phyloP scores from a whole-genome alignment of 805 yeast species.

The Zygosaccharomyces gambellarensis region DNA sequence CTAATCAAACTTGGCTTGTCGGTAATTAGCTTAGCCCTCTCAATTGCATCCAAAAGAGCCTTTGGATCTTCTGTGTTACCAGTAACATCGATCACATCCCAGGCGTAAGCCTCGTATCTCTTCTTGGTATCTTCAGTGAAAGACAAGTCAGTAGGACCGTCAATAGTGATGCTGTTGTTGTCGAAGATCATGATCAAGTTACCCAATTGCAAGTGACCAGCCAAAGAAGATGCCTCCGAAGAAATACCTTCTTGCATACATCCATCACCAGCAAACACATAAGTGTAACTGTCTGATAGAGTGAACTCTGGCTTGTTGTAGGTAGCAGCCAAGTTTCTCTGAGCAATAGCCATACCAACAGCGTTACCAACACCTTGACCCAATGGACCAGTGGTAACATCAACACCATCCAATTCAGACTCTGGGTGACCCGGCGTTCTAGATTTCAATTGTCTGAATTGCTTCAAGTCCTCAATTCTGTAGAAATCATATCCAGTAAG shows the following conservation, averaged over 20 bases:
- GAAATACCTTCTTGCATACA: constrained; percentile 98
- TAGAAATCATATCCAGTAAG: constrained; percentile 72
- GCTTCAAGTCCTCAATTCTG: constrained; percentile 78
- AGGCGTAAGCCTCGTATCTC: constrained; percentile 89
- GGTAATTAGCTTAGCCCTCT: constrained; percentile 65
- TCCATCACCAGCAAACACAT: constrained; percentile 89
- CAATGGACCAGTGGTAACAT: constrained; percentile 97
- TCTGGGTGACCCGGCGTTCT: constrained; percentile 99
- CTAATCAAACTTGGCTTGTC: constrained; percentile 89
- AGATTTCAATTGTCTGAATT: constrained; percentile 84
- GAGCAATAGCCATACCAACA: constrained; percentile 94
- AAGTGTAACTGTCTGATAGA: constrained; percentile 71
- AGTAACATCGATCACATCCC: constrained; percentile 76
- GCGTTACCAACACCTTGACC: constrained; percentile 98
- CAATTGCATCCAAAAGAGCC: constrained; percentile 69
- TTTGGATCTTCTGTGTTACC: constrained; percentile 77
- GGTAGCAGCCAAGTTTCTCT: constrained; percentile 83
- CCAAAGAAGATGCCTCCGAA: constrained; percentile 88
- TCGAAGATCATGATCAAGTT: constrained; percentile 94
- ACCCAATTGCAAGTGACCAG: constrained; percentile 92
- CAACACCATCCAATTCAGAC: constrained; percentile 84
- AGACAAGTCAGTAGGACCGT: constrained; percentile 83
- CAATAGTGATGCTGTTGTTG: constrained; percentile 94
- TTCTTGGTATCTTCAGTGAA: constrained; percentile 87
- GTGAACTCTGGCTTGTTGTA: constrained; percentile 78